These are phyloP conservation scores for Saturnispora saitoi DNA, from an alignment of 805 yeast genomes.

Conservation along the genomic window DNA sequence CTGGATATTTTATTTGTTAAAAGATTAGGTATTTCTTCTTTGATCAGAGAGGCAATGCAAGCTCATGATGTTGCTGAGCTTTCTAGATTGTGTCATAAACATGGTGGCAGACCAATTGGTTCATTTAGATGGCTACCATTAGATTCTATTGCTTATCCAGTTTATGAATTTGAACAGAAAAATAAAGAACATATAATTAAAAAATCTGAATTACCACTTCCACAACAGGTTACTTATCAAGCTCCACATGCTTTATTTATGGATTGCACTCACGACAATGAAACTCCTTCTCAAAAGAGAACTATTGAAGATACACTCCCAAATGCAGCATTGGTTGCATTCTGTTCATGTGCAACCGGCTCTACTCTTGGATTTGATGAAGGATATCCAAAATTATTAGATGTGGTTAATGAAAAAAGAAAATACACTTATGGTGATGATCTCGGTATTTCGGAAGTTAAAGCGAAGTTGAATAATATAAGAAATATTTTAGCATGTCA, in stretches of 20 bases:
- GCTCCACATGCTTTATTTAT: slow-evolving; percentile 92
- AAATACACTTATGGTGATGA: slow-evolving; percentile 53
- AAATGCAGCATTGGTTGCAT: slow-evolving; percentile 87
- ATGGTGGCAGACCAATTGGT: slow-evolving; percentile 95
- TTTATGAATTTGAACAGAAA: slow-evolving; percentile 27
- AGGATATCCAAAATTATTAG: slow-evolving; percentile 71
- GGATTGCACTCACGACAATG: slow-evolving; percentile 98
- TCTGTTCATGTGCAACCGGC: slow-evolving; percentile 91
- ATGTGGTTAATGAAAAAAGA: slow-evolving; percentile 72
- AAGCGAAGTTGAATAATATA: slow-evolving; percentile 48
- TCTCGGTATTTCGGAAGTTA: slow-evolving; percentile 79
- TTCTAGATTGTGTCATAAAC: slow-evolving; percentile 77
- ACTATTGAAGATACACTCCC: slow-evolving; percentile 92
- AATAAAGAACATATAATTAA: slow-evolving; percentile 26
- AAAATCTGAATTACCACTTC: slow-evolving; percentile 59
- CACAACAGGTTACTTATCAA: slow-evolving; percentile 53
- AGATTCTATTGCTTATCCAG: slow-evolving; percentile 65
- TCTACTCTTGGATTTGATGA: slow-evolving; percentile 93
- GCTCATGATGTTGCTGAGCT: slow-evolving; percentile 84
- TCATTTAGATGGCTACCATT: slow-evolving; percentile 75
- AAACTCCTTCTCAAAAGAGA: slow-evolving; percentile 79
- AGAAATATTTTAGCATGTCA: slow-evolving; percentile 49
- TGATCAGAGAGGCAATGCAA: slow-evolving; percentile 96
- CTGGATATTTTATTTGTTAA: slow-evolving; percentile 88
- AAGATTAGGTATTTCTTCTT: slow-evolving; percentile 77